Evolutionary conservation across 148 eudicot genomes (phyloP), one percentile per base, ranked within the genome.

Genomic region (Vaccinium vitisidaea): DNA sequence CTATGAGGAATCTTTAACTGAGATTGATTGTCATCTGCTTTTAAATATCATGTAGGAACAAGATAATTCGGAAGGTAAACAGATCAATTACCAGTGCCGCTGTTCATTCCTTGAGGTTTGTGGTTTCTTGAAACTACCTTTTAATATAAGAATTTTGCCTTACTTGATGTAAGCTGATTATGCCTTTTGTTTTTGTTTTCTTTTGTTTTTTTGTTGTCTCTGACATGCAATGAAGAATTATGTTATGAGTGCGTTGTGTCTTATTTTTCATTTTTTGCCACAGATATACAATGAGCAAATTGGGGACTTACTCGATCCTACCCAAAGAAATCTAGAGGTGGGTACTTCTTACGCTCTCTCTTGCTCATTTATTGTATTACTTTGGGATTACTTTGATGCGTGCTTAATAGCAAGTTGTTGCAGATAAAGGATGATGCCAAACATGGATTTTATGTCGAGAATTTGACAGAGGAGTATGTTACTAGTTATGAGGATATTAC

Each of bases 81-180:
- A 91, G 83, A 91, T 94, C 83, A 95, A 91, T 86, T 95, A 90
- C 83, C 98, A 95, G 84, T 97, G 98, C 71, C 98, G 98, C 53
- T 95, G 99, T 84, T 97, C 98, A 14, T 97, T 97, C 84, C 96
- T 97, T 48, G 99, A 97, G 98, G 99, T 97, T 84, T 80, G 86
- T 82, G 36, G 19, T 59, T 55, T 79, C 84, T 14, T 54, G 36
- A 14, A 25, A 5, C 13, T 82, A 50, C 56, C 19, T 63, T 14
- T 69, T 13, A 46, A 15, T 23, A 6, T 80, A 18, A 6, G 9
- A 8, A 39, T 56, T 48, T 77, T 16, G 18, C 63, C 53, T 52
- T 76, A 5, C 16, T 46, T 58, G 30, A 49, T 53, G 32, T 13
- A 3, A 39, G 39, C 21, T 61, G 27, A n/a, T n/a, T n/a, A 13